phyloP scores from a whole-genome alignment of 2,329 filamentous ascomycete genomes.

The Scortechinia acanthostroma region DNA sequence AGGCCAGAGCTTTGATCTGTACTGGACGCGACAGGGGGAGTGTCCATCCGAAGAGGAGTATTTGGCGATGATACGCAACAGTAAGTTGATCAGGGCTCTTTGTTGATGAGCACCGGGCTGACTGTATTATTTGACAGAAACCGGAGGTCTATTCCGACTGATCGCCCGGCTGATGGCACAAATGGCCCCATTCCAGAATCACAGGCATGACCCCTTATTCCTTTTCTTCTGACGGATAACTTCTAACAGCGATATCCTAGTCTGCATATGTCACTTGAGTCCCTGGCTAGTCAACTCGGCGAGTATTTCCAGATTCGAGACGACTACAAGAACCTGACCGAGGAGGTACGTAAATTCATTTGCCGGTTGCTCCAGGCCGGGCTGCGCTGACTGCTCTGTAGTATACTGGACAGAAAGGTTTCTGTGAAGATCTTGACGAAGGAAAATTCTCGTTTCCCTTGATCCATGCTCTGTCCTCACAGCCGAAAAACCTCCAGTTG shows the following conservation, averaged over 20 bases:
- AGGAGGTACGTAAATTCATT: constrained; percentile 7
- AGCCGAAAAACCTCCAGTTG: background rate
- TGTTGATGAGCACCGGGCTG: background rate
- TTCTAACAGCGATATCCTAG: background rate
- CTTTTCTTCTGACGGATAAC: background rate
- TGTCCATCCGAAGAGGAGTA: constrained; percentile 15
- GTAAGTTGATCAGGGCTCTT: background rate
- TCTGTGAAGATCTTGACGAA: constrained; percentile 30
- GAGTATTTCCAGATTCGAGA: constrained; percentile 21
- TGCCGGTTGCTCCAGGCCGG: background rate
- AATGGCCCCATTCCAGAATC: background rate
- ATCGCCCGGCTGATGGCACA: constrained; percentile 7
- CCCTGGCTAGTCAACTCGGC: constrained; percentile 11
- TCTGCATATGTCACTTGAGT: too few relatives aligned
- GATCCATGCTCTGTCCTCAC: constrained; percentile 9
- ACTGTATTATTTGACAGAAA: constrained; percentile 6
- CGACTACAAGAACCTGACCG: constrained; percentile 20
- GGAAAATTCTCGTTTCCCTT: constrained; percentile 28
- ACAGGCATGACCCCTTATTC: background rate
- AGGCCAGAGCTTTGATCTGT: constrained; percentile 17
- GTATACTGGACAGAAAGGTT: constrained; percentile 27
- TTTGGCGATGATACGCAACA: constrained; percentile 14
- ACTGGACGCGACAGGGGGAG: constrained; percentile 11
- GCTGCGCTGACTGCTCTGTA: constrained; percentile 7
- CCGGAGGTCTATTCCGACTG: constrained; percentile 11